These are phyloP conservation scores for Tetrapisispora fleetii DNA, from an alignment of 805 yeast genomes.

Conservation along the genomic window DNA sequence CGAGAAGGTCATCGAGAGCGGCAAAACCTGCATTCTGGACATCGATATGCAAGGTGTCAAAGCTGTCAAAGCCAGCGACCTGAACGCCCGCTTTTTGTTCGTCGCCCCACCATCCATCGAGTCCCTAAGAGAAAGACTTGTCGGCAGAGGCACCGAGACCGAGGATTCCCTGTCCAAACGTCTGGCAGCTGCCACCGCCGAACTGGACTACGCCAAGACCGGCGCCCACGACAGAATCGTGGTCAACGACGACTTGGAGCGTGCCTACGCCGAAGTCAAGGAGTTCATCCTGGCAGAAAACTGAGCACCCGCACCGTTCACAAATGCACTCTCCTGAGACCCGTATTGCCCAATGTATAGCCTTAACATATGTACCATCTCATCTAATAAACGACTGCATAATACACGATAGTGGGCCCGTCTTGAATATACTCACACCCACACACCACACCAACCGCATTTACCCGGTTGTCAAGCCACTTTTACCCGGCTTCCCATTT, in stretches of 20 bases:
- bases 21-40: slow-evolving; percentile 81
- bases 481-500: no score
- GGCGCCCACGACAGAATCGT: slow-evolving; percentile 88
- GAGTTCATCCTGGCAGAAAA: slow-evolving; percentile 46
- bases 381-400: no score
- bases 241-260: slow-evolving; percentile 86
- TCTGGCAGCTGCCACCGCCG: slow-evolving; percentile 76
- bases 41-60: slow-evolving; percentile 99
- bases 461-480: no score
- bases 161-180: slow-evolving; percentile 76
- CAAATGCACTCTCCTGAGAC: no score
- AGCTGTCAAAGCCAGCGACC: slow-evolving; percentile 61
- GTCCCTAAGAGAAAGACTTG: slow-evolving; percentile 61
- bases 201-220: slow-evolving; percentile 76
- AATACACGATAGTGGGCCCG: no score
- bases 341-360: no score
- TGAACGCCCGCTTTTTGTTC: slow-evolving; percentile 79
- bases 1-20: slow-evolving; percentile 42
- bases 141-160: slow-evolving; percentile 92
- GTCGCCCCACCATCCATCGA: slow-evolving; percentile 90
- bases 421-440: no score
- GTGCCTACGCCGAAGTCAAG: slow-evolving; percentile 74
- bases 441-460: no score
- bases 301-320: not conserved
- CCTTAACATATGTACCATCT: not conserved